phyloP scores from a whole-genome alignment of 2,329 filamentous ascomycete species.

The Colletotrichum phormii region DNA sequence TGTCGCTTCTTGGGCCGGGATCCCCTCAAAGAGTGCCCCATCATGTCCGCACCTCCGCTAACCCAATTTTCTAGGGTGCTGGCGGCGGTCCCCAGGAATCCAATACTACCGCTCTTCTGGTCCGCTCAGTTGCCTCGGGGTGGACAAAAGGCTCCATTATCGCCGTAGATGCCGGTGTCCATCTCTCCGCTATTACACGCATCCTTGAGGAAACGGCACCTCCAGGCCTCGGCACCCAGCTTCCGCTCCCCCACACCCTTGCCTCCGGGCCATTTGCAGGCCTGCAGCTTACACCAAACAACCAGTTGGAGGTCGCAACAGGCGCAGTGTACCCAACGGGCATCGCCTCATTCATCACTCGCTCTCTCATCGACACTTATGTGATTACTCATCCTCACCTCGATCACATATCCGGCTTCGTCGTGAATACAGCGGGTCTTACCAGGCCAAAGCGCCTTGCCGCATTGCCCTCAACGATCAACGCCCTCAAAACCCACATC shows the following conservation, averaged over 20 bases:
- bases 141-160: conserved; percentile 88
- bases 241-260: conserved; percentile 65
- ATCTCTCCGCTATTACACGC: conserved; percentile 85
- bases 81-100: conserved; percentile 92
- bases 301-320: conserved; percentile 57
- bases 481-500: conserved; percentile 91
- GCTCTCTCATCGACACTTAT: conserved; percentile 85
- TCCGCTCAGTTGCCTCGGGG: conserved; percentile 80
- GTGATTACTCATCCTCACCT: conserved; percentile 98
- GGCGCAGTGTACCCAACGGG: conserved; percentile 51
- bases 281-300: conserved; percentile 74
- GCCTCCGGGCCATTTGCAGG: conserved; percentile 83
- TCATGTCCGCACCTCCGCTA: conserved; percentile 3
- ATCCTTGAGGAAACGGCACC: conserved; percentile 74
- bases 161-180: conserved; percentile 93
- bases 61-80: conserved; percentile 71
- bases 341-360: conserved; percentile 85
- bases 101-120: conserved; percentile 89
- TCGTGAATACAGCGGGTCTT: conserved; percentile 91
- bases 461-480: conserved; percentile 87
- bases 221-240: conserved; percentile 47
- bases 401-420: conserved; percentile 91
- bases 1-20: neutral
- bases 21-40: neutral
- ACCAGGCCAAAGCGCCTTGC: conserved; percentile 87